Evolutionary conservation across 768 basidiomycete genomes (phyloP), one percentile per base, ranked within the genome.

Genomic region (Sutorius australiensis): DNA sequence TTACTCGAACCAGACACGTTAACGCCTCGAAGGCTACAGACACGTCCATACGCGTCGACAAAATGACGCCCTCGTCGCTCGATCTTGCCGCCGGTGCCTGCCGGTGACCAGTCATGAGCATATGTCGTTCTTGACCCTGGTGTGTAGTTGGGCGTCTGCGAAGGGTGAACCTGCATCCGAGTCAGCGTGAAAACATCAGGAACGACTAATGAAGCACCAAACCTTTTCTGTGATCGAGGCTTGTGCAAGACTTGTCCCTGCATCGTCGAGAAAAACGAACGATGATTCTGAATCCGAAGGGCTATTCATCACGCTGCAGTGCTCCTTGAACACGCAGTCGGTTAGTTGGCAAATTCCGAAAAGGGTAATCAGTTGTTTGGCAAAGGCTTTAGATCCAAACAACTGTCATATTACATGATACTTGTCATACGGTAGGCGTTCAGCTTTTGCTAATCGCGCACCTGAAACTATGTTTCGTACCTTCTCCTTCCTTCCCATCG

Each of bases 1-100:
- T 98, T 98, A 60, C 81, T 85, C 30, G 77, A 80, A 5, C 92
- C 94, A 4, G 88, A 83, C 33, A 98, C 70, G 66, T 97, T 97
- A 31, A 89, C 91, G 9, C 95, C 95, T 54, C 92, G 77, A 36
- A 94, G 73, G 51, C 76, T 80, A 63, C 94, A 86, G 4, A 95
- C 84, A 43, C 95, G 81, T 4, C 89, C 90, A 61, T 83, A 81
- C 1, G 70, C 71, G 66, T 98, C 95, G 2, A 93, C 72, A 60
- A 97, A 90, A 66, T 97, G 84, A 14, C 91, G 76, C 0, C 93
- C 93, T 48, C 81, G 78, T 1, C 81, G 76, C 31, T 70, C 70
- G 21, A 94, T 65, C 13, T 67, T 67, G 21, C 82, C 82, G 13
- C 81, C 83, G 0, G 81, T 86, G 21, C 75, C 80, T 30, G 65